Percentiles rank a stretch among this genome's conserved stretches.
Evolutionary conservation across 169 alveolate genomes (phyloP).

Genomic region (Theileria equi): DNA sequence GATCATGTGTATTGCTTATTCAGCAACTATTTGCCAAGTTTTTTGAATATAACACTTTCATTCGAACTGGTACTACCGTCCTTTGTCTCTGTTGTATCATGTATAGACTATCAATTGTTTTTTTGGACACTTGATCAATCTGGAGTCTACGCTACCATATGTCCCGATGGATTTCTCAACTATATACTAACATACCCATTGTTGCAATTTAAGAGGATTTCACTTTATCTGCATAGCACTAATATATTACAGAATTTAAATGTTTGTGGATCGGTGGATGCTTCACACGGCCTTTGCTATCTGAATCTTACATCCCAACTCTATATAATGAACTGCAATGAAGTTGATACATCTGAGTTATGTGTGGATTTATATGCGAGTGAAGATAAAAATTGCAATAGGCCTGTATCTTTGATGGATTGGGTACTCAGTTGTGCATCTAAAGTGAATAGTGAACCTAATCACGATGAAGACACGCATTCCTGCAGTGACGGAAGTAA

Average conservation of each 20-base stretch:
- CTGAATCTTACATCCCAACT: conserved; percentile 15
- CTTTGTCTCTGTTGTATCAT: conserved; percentile 10
- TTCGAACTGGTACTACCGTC: conserved; percentile 32
- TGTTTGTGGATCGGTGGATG: conserved; percentile 32
- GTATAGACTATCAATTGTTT: conserved; percentile 26
- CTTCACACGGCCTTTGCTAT: conserved; percentile 46
- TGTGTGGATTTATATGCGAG: background rate
- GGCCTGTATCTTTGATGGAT: background rate
- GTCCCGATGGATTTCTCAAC: conserved; percentile 50
- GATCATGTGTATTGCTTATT: no score
- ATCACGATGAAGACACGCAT: background rate
- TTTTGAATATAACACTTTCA: conserved; percentile 1
- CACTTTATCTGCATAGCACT: conserved; percentile 42
- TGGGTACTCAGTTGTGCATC: background rate
- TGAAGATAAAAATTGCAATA: background rate
- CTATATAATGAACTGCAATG: no score
- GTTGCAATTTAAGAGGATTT: background rate
- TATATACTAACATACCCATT: background rate
- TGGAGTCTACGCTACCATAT: conserved; percentile 47
- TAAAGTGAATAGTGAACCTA: background rate
- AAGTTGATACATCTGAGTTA: no score
- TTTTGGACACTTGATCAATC: conserved; percentile 49
- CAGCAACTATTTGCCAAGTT: background rate
- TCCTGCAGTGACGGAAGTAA: background rate
- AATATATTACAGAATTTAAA: conserved; percentile 37